Evolutionary conservation across 768 basidiomycete genomes (phyloP), one percentile per base, ranked within the genome.

Genomic region (Agaricus subrufescens): DNA sequence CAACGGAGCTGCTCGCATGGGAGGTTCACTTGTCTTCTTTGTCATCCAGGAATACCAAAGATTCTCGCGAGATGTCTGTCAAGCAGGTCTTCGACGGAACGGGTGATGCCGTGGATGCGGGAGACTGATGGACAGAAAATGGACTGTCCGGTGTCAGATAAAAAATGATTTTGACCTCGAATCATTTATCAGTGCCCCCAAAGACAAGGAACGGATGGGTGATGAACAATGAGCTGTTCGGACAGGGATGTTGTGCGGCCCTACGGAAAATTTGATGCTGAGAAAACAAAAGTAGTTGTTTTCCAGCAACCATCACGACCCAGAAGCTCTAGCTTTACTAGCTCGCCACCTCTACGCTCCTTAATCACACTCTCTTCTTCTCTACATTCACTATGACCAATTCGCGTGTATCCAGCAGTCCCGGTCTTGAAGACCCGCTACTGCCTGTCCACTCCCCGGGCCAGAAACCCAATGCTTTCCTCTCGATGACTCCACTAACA

Each of bases 401-500:
- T 56, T 63, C 60, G 43, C 66, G 64, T 48, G 59, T 66, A 30
- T 63, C 71, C 47, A 69, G 65, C 52, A 67, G 64, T 58, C 71
- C 73, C 50, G 66, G 71, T 46, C 72, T 75, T 47, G 68, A 74
- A 4, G 60, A 69, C 19, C 23, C 52, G 60, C 25, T 59, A 66
- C 55, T 60, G 67, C 58, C 64, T 65, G 37, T 66, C 56, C 37
- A 54, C 61, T 49, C 59, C 61, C 44, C 54, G 54, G 30, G 25
- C 48, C 47, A 40, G 52, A 37, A 57, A 60, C 44, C 52, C 61
- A 52, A 50, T 52, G 61, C 46, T 46, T 43, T 64, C 46, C 58
- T 65, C 26, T 56, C 63, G 44, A 40, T 67, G 49, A 59, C 66
- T 38, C 61, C 67, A 43, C 56, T 75, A 31, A 45, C 73, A 29